Conservation (phyloP, 306 rosid species). For the Fagus crenata region DNA sequence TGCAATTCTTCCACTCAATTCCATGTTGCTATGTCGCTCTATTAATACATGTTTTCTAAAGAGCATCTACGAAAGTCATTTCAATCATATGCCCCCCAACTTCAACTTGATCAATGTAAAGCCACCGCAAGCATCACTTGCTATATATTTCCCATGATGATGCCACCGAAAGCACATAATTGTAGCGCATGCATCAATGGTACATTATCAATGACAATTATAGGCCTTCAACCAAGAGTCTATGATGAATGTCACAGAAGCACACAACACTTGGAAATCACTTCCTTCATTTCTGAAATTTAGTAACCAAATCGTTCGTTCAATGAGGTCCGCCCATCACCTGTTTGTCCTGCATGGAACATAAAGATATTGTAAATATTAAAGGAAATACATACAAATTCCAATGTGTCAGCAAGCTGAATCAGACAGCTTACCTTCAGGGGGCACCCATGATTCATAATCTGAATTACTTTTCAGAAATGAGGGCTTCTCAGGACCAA, state of each 20-base stretch:
- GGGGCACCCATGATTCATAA: constrained; percentile 83
- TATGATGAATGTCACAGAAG: not conserved
- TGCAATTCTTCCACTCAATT: not conserved
- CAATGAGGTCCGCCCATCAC: constrained; percentile 84
- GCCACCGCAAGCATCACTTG: not conserved
- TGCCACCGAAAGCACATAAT: not conserved
- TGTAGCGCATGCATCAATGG: not conserved
- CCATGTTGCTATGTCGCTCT: not conserved
- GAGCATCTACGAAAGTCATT: not conserved
- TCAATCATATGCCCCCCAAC: not conserved
- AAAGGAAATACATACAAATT: not conserved
- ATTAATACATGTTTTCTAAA: not conserved
- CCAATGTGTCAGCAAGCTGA: constrained; percentile 9
- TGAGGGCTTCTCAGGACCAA: constrained; percentile 88
- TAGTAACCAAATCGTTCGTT: constrained; percentile 83
- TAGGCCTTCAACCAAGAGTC: constrained; percentile 4
- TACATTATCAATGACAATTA: not conserved
- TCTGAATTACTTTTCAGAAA: constrained; percentile 56
- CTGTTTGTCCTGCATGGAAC: constrained; percentile 83
- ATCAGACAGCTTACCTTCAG: constrained; percentile 58
- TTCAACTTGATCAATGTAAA: not conserved
- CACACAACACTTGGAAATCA: not conserved
- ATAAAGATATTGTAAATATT: constrained; percentile 17
- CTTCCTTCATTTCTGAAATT: constrained; percentile 11
- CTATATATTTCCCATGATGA: not conserved